Evolutionary conservation across 2,329 filamentous ascomycete species (phyloP).

Genomic region (Zymoseptoria passerinii): DNA sequence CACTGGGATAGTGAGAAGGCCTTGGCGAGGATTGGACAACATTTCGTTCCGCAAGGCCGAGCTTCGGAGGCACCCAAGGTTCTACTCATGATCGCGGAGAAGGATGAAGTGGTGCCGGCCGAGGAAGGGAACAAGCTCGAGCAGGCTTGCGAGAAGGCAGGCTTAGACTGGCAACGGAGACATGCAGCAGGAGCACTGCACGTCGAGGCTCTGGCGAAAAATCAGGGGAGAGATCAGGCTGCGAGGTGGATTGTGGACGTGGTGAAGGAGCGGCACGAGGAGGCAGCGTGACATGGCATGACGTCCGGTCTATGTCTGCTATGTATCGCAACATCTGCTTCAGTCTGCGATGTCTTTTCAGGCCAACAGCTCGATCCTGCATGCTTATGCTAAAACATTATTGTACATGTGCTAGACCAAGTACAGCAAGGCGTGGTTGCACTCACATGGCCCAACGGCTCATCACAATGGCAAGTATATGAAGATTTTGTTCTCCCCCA

Average conservation of each 20-base stretch:
- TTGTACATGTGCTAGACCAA: neutral
- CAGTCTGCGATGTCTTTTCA: too few species aligned
- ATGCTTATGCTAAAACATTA: too few species aligned
- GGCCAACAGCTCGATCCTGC: too few species aligned
- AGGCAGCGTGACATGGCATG: too few species aligned
- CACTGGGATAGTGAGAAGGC: constrained; percentile 43
- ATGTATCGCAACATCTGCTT: too few species aligned
- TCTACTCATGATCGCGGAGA: constrained; percentile 48
- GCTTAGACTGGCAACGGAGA: constrained; percentile 31
- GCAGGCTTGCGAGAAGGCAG: constrained; percentile 29
- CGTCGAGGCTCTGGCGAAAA: constrained; percentile 40
- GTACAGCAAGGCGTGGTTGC: neutral
- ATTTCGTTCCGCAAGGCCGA: neutral
- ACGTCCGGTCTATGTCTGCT: too few species aligned
- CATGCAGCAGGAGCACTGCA: constrained; percentile 43
- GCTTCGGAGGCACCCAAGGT: constrained; percentile 26
- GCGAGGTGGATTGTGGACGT: constrained; percentile 10
- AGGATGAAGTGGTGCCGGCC: constrained; percentile 52
- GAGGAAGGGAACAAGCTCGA: constrained; percentile 49
- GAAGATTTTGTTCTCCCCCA: neutral
- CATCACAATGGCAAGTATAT: neutral
- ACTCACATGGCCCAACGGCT: neutral
- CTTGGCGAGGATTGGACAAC: constrained; percentile 32
- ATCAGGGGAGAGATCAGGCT: constrained; percentile 36
- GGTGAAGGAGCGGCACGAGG: neutral